Evolutionary conservation across 768 basidiomycete species (phyloP).

Genomic region (Hericium coralloides): DNA sequence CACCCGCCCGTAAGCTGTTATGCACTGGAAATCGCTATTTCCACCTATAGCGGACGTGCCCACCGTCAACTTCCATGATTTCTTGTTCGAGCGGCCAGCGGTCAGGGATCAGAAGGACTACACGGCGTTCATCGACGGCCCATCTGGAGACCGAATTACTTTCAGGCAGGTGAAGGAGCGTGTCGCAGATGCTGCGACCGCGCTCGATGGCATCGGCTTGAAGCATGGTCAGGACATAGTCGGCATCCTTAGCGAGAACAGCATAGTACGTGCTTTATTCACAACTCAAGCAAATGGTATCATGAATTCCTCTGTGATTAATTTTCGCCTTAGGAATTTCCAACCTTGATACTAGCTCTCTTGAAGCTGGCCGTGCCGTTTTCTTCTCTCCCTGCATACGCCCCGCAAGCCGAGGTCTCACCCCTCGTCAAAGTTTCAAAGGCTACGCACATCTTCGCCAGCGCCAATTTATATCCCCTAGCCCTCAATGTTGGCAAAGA

Average conservation of each 20-base stretch:
- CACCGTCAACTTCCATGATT: not conserved
- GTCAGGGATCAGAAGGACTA: not conserved
- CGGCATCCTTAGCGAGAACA: conserved; percentile 65
- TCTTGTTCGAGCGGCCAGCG: not conserved
- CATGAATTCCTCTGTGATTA: not conserved
- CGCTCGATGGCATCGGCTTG: not conserved
- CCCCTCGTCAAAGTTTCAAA: conserved; percentile 39
- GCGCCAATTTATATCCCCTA: conserved; percentile 31
- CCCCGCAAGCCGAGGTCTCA: conserved; percentile 48
- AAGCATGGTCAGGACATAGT: conserved; percentile 34
- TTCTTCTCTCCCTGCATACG: conserved; percentile 43
- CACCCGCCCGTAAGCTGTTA: not conserved
- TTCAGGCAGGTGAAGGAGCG: not conserved
- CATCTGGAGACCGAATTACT: not conserved
- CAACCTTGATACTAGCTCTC: conserved; percentile 40
- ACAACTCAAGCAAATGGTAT: not conserved
- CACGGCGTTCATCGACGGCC: not conserved
- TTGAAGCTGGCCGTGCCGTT: conserved; percentile 43
- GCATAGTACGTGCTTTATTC: conserved; percentile 24
- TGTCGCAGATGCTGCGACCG: not conserved
- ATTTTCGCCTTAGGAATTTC: conserved; percentile 37
- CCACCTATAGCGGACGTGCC: not conserved
- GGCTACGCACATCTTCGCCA: conserved; percentile 46
- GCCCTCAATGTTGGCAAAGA: conserved; percentile 31
- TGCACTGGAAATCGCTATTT: not conserved